These are phyloP conservation scores for Tolypocladium inflatum DNA, from an alignment of 2,329 filamentous ascomycete species.

Conservation along the genomic window DNA sequence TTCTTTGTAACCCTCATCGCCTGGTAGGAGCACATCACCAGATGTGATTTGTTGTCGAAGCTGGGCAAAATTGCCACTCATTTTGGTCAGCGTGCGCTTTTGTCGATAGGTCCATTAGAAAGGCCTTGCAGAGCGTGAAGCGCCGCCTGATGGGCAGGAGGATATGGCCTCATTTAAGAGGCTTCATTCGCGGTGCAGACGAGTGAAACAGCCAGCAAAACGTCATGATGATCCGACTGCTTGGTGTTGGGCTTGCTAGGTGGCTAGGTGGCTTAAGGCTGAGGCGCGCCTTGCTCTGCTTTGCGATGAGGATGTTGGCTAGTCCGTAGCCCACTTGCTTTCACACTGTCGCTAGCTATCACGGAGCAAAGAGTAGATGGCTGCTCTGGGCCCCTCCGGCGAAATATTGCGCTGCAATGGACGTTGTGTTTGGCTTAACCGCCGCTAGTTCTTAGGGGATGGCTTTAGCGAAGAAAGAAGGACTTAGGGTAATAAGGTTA, in stretches of 20 bases:
- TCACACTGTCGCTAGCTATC: not conserved
- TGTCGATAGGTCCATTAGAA: not conserved
- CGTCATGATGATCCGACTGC: not conserved
- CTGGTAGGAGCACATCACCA: conserved; percentile 13
- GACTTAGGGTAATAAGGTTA: too few species aligned
- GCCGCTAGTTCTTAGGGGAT: not conserved
- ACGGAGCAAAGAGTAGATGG: not conserved
- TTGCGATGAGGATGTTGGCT: too few species aligned
- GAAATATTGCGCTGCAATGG: not conserved
- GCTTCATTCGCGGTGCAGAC: not conserved
- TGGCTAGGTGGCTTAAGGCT: not conserved
- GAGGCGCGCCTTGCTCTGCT: not conserved
- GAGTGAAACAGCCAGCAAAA: not conserved
- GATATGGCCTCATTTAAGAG: not conserved
- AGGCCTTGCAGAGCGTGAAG: not conserved
- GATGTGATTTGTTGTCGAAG: not conserved
- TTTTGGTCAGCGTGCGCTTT: not conserved
- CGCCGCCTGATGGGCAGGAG: not conserved
- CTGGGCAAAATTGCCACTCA: not conserved
- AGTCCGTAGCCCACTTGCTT: not conserved
- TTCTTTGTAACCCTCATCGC: conserved; percentile 18
- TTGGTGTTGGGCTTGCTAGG: not conserved
- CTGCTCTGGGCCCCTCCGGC: not conserved
- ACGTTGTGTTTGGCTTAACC: not conserved
- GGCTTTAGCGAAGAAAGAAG: not conserved